A percentile compares a stretch with the other conserved stretches of the same genome.
phyloP scores from a whole-genome alignment of 2,329 filamentous ascomycete genomes.

The Ilyonectria mors-panacis region DNA sequence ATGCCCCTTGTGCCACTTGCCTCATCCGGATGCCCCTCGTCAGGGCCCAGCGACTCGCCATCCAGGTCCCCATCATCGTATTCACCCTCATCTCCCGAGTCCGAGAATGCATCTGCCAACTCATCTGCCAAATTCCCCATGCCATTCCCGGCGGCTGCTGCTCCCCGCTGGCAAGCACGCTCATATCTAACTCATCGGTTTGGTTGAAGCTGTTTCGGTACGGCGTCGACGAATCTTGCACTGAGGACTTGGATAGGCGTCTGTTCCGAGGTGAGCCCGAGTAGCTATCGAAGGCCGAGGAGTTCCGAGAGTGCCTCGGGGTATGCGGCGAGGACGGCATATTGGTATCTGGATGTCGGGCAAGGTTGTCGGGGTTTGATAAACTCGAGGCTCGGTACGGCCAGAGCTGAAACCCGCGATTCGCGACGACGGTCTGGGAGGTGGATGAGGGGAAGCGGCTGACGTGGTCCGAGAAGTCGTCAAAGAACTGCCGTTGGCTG shows the following conservation, averaged over 20 bases:
- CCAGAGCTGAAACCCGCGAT: constrained; percentile 21
- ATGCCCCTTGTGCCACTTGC: constrained; percentile 26
- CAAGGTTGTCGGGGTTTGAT: constrained; percentile 24
- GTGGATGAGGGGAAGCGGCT: constrained; percentile 2
- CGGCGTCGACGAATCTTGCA: constrained; percentile 65
- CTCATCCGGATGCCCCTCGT: constrained; percentile 33
- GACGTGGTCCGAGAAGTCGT: constrained; percentile 5
- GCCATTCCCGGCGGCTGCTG: constrained; percentile 65
- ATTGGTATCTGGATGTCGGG: constrained; percentile 31
- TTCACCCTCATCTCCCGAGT: constrained; percentile 73
- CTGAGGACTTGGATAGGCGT: constrained; percentile 66
- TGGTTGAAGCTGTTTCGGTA: constrained; percentile 65
- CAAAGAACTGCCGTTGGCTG: constrained; percentile 4
- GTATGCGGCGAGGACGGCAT: constrained; percentile 65
- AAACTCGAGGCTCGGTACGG: constrained; percentile 15
- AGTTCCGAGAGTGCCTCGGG: constrained; percentile 72
- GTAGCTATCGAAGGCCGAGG: constrained; percentile 68
- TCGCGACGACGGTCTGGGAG: constrained; percentile 10
- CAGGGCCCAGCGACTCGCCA: constrained; percentile 34
- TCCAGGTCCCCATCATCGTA: constrained; percentile 60
- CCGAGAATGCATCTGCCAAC: constrained; percentile 80
- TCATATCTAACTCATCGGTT: constrained; percentile 63
- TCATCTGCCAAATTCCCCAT: constrained; percentile 87
- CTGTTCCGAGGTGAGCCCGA: constrained; percentile 62
- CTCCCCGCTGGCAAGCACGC: constrained; percentile 61